phyloP scores from a whole-genome alignment of 768 basidiomycete species.

The Naganishia randhawae region DNA sequence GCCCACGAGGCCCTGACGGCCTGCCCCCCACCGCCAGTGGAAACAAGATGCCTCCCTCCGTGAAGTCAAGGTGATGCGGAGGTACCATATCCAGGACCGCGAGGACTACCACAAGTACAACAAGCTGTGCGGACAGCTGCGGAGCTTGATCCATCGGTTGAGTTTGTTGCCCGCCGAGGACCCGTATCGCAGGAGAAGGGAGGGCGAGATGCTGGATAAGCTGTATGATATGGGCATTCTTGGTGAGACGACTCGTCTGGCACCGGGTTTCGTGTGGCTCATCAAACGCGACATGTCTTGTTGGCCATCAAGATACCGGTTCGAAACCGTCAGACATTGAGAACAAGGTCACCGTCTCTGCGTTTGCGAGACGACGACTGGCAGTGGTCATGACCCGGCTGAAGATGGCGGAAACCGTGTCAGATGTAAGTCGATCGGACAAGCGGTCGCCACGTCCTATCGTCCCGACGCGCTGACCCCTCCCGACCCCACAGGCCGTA shows the following conservation, averaged over 20 bases:
- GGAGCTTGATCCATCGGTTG: slow-evolving; percentile 78
- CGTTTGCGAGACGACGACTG: slow-evolving; percentile 84
- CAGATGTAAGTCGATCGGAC: slow-evolving; percentile 82
- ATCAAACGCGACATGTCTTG: background rate
- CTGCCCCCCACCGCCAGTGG: slow-evolving; percentile 61
- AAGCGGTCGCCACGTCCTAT: background rate
- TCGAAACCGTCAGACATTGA: slow-evolving; percentile 92
- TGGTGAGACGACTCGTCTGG: slow-evolving; percentile 35
- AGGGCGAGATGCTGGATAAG: slow-evolving; percentile 82
- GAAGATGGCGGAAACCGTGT: slow-evolving; percentile 94
- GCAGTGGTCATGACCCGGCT: slow-evolving; percentile 87
- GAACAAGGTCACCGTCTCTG: slow-evolving; percentile 87
- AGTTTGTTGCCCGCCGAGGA: slow-evolving; percentile 84
- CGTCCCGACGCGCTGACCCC: background rate
- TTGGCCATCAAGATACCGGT: slow-evolving; percentile 56
- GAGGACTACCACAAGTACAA: slow-evolving; percentile 99
- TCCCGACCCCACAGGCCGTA: slow-evolving; percentile 66
- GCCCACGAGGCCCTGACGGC: background rate
- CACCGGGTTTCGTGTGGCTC: no score
- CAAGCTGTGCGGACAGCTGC: slow-evolving; percentile 82
- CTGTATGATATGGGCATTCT: slow-evolving; percentile 96
- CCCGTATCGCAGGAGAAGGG: slow-evolving; percentile 77
- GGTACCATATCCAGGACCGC: slow-evolving; percentile 91
- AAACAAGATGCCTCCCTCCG: slow-evolving; percentile 87
- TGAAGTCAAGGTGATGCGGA: slow-evolving; percentile 87